Base-by-base conservation (phyloP, 1,284 basidiomycete species). In the Rugosomyces carneus region DNA sequence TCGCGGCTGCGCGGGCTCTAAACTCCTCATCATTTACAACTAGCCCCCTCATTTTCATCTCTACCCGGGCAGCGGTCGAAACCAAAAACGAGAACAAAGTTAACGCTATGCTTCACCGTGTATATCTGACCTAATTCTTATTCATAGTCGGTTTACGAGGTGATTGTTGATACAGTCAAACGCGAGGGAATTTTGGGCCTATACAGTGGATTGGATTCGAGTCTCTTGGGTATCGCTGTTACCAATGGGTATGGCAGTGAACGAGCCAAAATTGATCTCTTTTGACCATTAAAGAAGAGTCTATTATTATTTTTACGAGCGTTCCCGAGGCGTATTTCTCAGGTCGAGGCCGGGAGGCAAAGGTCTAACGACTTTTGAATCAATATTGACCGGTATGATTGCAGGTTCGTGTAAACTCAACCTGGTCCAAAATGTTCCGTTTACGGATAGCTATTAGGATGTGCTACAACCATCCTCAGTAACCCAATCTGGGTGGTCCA, bases 401-500 rank as follows among this genome's bases (percentile, higher is more conserved):
- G 93, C 93, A 42, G 92, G 91, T 82, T 53, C 36, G 64, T 47
- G 19, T 15, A 8, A 6, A 11, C 13, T 38, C 24, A 21, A 23
- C 7, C 15, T 19, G 18, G 15, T 36, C 18, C 10, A 15, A 20
- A 4, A 21, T 1, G 7, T n/a, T 9, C 2, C 8, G 36, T 9
- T 21, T 15, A 23, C 19, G 5, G 36, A 37, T 19, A 23, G 3
- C 19, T 16, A 11, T 5, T 16, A 87, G 93, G 94, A 34, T 89
- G 89, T 16, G 89, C 89, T 4, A 98, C 95, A 1, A 89, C 93
- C 0, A 68, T 97, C 49, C 76, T 92, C 51, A 90, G 85, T 64
- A 99, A 98, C 67, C 95, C 95, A 0, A 88, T 99, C 55, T 97
- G 93, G 92, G 89, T 93, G 37, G 72, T 93, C n/a, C 89, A 94